Evolutionary conservation across 2,329 filamentous ascomycete genomes (phyloP), one percentile per base, ranked within the genome.

Genomic region (Cladosporium halotolerans): DNA sequence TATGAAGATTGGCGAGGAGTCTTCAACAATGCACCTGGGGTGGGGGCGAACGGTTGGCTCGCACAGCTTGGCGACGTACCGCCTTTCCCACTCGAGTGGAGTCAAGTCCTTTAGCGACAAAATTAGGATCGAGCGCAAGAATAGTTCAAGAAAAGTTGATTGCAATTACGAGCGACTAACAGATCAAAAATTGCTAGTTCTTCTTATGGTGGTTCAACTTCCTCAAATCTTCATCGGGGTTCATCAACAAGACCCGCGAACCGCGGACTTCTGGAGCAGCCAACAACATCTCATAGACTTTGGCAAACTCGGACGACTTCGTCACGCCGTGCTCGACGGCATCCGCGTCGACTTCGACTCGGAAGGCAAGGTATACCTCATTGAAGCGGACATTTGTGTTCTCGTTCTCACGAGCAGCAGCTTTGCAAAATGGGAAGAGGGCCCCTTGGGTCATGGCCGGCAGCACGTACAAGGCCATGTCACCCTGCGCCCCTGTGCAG

Each of bases 341-440:
- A 9, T 47, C 23, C 14, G 23, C 48, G 18, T 57, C 55, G 13
- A 44, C 33, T 18, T 55, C 53, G 19, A 57, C 55, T n/a, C 53
- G 50, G 32, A n/a, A 57, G 13, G 33, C 58, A 1, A 73, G 64
- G 49, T 69, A 72, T 11, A 72, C 59, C 53, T 73, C 71, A 46
- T 72, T 70, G 60, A 72, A 70, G 14, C 70, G 69, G 8, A 74
- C 60, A 49, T 68, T 71, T 3, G 67, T 68, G 0, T 60, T 45
- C 10, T 48, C 50, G 32, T 63, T 63, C 13, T 69, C 68, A 8
- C 59, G 63, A 13, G 58, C 57, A 3, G 68, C 70, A 9, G 62
- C 66, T 9, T 55, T 63, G 1, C 61, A 57, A 56, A 73, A 62
- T 31, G 67, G 64, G 60, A 65, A 72, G 9, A 73, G 56, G 0